Base-by-base conservation (phyloP, 2,329 filamentous ascomycete species). In the Samsoniella hepiali region DNA sequence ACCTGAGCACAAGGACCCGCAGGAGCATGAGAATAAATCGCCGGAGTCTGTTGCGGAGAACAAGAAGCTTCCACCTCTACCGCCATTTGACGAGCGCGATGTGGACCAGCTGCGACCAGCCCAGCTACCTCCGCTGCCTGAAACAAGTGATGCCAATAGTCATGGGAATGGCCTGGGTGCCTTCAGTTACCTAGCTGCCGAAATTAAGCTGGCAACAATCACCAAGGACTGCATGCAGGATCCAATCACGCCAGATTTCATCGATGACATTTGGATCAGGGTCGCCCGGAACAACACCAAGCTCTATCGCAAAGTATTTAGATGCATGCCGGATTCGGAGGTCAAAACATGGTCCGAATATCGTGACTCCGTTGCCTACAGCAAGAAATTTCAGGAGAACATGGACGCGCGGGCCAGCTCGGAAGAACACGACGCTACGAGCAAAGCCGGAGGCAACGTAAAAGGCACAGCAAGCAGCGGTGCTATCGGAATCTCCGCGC, bases 311-410 rank as follows among this genome's bases (percentile, higher is more conserved):
- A 87, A 90, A 65, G 94, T 99, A 9, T 99, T 99, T 80, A 88
- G 93, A 54, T 97, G 93, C 76, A 96, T 96, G 91, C 95, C 95
- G 1, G 95, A 99, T 74, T 97, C 88, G 58, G 92, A 97, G 72
- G 95, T 97, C 32, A 89, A 87, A 67, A 94, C 90, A 50, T 99
- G 95, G 95, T 88, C 90, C 68, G 91, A 96, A 67, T 99, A 99
- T 76, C 89, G 91, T 67, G 90, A 96, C 68, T 96, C 90, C 72
- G 82, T 85, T 61, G 83, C 87, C 5, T 98, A 97, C 73, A 83
- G 84, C 22, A 87, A 90, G 68, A 85, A 88, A 53, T 97, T 99
- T 79, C 84, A 85, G 63, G 88, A 90, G 69, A 84, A 79, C 72
- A 84, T 85, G 81, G 81, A 81, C 55, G 78, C 78, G 75, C 91